Base-by-base conservation (phyloP, 2,329 filamentous ascomycete genomes). In the Didymellaceae sp. region DNA sequence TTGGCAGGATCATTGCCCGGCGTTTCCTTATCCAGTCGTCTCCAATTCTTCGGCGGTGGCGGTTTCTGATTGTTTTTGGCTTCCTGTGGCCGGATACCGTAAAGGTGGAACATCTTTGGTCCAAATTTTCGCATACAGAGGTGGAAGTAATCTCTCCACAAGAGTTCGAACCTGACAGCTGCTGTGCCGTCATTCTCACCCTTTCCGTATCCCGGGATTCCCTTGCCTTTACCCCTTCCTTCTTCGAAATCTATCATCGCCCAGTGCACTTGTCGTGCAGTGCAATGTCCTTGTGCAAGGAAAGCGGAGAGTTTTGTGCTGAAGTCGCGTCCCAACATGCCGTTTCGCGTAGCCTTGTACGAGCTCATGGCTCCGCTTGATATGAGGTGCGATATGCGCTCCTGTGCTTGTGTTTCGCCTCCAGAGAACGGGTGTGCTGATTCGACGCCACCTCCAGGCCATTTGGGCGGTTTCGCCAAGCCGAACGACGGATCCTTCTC, bases 101-200 rank as follows among this genome's bases (percentile, higher is more conserved):
- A 77, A 1, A 86, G 71, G 10, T 76, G 74, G 67, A 90, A 93
- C 4, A 93, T 79, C 17, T 81, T 82, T 13, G 71, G 65, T 0
- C 83, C 82, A 55, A 89, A 91, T 62, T 92, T 92, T 24, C 81
- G 80, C 5, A 84, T 86, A 65, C 87, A 90, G 0, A 93, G 80
- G 1, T 87, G 80, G 86, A 93, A 91, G 63, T 92, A 93, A 63
- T 93, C 90, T 31, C 89, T 78, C 89, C 2, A 93, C 0, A 93
- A 71, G 0, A 94, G 76, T 64, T 93, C 88, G 47, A 89, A 86
- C 0, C 89, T 82, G 1, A 93, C 80, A 0, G 79, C 82, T 25
- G 81, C 81, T 0, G 87, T 91, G 0, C 89, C 88, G 22, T 84
- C 82, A 42, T 87, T 91, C 67, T 91, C 86, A 0, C 89, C 89